Base-by-base conservation (phyloP, 2,329 filamentous ascomycete genomes). In the Aureobasidium lini region DNA sequence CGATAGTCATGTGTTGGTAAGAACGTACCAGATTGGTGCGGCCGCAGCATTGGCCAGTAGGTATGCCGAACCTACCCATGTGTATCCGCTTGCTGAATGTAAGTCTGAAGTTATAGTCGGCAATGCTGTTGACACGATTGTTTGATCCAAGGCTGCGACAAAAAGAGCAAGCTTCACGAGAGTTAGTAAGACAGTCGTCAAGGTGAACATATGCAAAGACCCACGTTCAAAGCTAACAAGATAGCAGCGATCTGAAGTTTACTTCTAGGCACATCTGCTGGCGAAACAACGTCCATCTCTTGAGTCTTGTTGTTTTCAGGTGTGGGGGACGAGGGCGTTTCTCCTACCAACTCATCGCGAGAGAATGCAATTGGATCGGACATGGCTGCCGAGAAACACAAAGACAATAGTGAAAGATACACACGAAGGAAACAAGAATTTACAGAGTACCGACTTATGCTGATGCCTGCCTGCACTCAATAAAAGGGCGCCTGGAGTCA, bases 31-130 rank as follows among this genome's bases (percentile, higher is more conserved):
- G 69, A 70, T 46, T 47, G 63, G 15, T 59, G 63, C 44, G 58
- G 62, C 53, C 63, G 65, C 59, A 6, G 57, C 63, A 52, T 37
- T 70, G 64, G 34, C 66, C 60, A 48, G 62, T 59, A 59, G 61
- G 57, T 34, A 62, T 49, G 43, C 61, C 31, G 81, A 84, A 1
- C 88, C 88, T 62, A 93, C 87, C 89, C 88, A 92, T 8, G 85
- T 84, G 72, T 90, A 92, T 28, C 87, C 88, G 15, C 81, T 76
- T 3, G 83, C 83, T 6, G 87, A 88, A 46, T 84, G 68, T 62
- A 92, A 82, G 61, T 87, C 78, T 36, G 73, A 72, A 5, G 82
- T 79, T 63, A 89, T 65, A 42, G 54, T 62, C 36, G 57, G 61
- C 28, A 52, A 16, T 47, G 60, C 43, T 43, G 48, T 60, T n/a